Percentiles rank a stretch among this genome's conserved stretches.
phyloP scores from a whole-genome alignment of 345 rosid genomes.

The Crucihimalaya himalaica region DNA sequence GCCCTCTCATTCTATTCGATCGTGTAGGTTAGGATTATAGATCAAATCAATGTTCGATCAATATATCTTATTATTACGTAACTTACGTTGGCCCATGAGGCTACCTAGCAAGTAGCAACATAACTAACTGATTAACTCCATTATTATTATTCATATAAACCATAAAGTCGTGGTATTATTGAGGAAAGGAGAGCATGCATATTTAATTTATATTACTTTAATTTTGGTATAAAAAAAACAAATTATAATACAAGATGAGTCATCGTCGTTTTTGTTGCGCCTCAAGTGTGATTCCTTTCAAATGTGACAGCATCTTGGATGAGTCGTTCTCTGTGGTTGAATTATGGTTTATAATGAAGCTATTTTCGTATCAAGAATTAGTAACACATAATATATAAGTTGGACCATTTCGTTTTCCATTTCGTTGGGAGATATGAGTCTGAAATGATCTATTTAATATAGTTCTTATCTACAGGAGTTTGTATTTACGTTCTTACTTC shows the following conservation, averaged over 20 bases:
- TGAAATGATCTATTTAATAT: conserved; percentile 17
- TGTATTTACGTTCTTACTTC: background rate
- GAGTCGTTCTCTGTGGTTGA: conserved; percentile 20
- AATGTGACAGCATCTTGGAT: conserved; percentile 21
- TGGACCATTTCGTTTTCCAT: conserved; percentile 20
- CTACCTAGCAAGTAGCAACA: conserved; percentile 1
- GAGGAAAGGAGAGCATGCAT: conserved; percentile 10
- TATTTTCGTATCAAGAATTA: conserved; percentile 1
- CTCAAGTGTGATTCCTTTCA: conserved; percentile 32
- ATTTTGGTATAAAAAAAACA: background rate
- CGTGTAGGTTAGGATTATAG: background rate
- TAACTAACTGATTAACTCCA: background rate
- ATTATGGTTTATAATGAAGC: background rate
- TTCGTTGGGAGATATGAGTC: conserved; percentile 18
- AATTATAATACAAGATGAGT: conserved; percentile 6
- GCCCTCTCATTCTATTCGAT: background rate
- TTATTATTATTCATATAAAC: background rate
- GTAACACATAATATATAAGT: background rate
- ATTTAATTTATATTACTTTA: background rate
- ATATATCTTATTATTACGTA: conserved; percentile 1
- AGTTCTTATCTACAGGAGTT: conserved; percentile 30
- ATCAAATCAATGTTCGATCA: background rate
- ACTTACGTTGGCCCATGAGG: background rate
- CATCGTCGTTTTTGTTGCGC: conserved; percentile 26
- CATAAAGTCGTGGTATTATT: background rate